Evolutionary conservation across 306 rosid species (phyloP).

Genomic region (Trifolium subterraneum): DNA sequence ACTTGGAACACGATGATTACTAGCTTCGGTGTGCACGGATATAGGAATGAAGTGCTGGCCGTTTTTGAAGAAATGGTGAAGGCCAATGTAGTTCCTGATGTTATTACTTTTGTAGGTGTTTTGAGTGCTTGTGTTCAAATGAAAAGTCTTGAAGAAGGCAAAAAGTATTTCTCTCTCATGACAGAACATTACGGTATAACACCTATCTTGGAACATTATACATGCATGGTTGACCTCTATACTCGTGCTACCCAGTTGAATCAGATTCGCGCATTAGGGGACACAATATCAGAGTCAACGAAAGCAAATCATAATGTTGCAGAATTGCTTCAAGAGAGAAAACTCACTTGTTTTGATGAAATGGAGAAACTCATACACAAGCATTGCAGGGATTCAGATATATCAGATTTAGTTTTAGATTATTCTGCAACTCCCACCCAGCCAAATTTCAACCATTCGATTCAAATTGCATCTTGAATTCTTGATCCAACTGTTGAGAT

Average conservation of each 20-base stretch:
- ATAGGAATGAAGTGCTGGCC: slow-evolving; percentile 54
- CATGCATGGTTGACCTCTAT: slow-evolving; percentile 62
- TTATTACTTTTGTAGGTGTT: slow-evolving; percentile 55
- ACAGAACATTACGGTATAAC: slow-evolving; percentile 55
- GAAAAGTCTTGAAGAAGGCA: slow-evolving; percentile 41
- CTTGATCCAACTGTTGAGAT: background rate
- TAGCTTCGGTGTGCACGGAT: slow-evolving; percentile 78
- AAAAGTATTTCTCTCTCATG: slow-evolving; percentile 56
- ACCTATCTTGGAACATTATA: slow-evolving; percentile 60
- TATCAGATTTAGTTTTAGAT: slow-evolving; percentile 32
- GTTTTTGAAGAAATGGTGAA: slow-evolving; percentile 58
- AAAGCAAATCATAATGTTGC: slow-evolving; percentile 44
- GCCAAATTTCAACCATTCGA: background rate
- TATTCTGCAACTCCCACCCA: slow-evolving; percentile 14
- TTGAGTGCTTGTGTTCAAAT: slow-evolving; percentile 46
- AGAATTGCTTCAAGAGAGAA: slow-evolving; percentile 41
- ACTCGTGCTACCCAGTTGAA: slow-evolving; percentile 42
- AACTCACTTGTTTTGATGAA: slow-evolving; percentile 38
- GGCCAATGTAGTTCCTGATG: slow-evolving; percentile 45
- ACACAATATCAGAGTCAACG: slow-evolving; percentile 24
- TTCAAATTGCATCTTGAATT: background rate
- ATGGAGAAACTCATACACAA: slow-evolving; percentile 33
- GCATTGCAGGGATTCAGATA: slow-evolving; percentile 12
- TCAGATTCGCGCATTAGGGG: slow-evolving; percentile 24
- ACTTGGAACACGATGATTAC: slow-evolving; percentile 82